These are phyloP conservation scores for Cryptomeria japonica DNA, from an alignment of 75 land plant genomes.

Conservation along the genomic window DNA sequence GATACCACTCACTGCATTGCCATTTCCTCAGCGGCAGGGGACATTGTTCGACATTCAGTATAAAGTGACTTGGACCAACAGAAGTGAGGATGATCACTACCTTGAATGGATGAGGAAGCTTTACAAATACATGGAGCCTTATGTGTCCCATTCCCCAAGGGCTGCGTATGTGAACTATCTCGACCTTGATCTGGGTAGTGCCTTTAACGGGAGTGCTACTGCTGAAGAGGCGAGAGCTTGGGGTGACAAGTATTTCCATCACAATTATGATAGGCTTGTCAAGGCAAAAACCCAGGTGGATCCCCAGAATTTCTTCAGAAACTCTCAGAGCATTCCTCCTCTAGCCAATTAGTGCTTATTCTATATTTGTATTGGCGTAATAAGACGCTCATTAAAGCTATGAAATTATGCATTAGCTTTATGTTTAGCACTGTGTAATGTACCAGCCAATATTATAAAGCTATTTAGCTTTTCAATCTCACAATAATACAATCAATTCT, in stretches of 20 bases:
- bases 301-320: no score
- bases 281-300: slow-evolving; percentile 26
- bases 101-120: background rate
- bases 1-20: no score
- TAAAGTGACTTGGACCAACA: no score
- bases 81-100: no score
- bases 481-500: no score
- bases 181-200: slow-evolving; percentile 12
- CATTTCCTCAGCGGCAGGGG: no score
- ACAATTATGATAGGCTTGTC: slow-evolving; percentile 30
- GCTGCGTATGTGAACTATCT: slow-evolving; percentile 16
- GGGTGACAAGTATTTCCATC: slow-evolving; percentile 39
- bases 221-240: slow-evolving; percentile 31
- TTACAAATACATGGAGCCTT: slow-evolving; percentile 13
- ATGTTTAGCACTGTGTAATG: no score
- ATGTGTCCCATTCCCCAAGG: slow-evolving; percentile 6
- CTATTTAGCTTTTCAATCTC: no score
- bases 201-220: background rate
- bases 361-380: no score
- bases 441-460: no score
- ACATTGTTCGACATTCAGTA: no score
- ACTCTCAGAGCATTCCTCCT: slow-evolving; percentile 32
- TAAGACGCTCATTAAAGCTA: no score
- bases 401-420: background rate
- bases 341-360: background rate